These are phyloP conservation scores for Limnomonas spitsbergensis DNA, from an alignment of 139 green algal genomes.

Conservation along the genomic window DNA sequence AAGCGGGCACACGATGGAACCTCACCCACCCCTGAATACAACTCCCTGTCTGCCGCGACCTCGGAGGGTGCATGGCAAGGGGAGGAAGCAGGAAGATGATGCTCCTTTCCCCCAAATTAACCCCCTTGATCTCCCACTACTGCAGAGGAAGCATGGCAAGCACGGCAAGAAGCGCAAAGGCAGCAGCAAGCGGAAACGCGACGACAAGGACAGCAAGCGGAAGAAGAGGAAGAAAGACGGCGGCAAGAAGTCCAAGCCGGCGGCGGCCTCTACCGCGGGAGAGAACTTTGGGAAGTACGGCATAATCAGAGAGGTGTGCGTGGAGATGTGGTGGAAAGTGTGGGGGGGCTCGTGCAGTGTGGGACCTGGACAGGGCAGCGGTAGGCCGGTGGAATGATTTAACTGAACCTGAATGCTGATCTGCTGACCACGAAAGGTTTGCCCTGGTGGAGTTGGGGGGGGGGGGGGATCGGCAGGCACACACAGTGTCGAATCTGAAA, in stretches of 20 bases:
- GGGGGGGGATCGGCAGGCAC: too few species aligned
- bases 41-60: too few species aligned
- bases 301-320: constrained; percentile 72
- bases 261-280: not conserved
- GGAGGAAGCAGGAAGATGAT: not conserved
- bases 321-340: too few species aligned
- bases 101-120: not conserved
- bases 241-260: constrained; percentile 8
- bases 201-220: constrained; percentile 21
- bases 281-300: constrained; percentile 77
- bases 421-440: too few species aligned
- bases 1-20: too few species aligned
- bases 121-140: not conserved
- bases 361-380: too few species aligned
- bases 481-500: too few species aligned
- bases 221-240: constrained; percentile 32
- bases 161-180: constrained; percentile 20
- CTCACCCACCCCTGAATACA: too few species aligned
- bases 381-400: too few species aligned
- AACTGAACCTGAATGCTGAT: too few species aligned
- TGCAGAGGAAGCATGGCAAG: constrained; percentile 15
- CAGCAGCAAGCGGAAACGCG: constrained; percentile 11
- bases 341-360: too few species aligned
- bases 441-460: too few species aligned
- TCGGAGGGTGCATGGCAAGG: not conserved